Evolutionary conservation across 805 yeast species (phyloP), one percentile per base, ranked within the genome.

Genomic region (Cyberlindnera euphorbiae): DNA sequence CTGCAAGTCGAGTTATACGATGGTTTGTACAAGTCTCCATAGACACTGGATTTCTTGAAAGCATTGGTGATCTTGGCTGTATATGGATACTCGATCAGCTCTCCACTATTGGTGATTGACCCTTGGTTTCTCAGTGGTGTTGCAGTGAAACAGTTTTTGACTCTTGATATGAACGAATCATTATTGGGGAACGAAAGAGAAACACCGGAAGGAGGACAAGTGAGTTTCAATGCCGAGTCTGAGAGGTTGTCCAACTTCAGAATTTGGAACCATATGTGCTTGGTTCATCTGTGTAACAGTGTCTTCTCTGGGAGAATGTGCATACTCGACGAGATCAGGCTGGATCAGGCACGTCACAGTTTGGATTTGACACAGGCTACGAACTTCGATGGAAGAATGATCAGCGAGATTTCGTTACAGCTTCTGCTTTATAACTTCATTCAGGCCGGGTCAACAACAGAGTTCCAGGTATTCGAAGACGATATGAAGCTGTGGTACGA

Each of bases 331-430:
- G 78, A 72, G 40, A 62, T 71, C 17, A 62, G 86, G 26, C 55
- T 80, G 29, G 76, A 74, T 39, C 71, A 74, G 40, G 77, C 85
- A 42, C 66, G 77, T 8, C 67, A 75, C 15, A 71, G 81, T 2
- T 59, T 79, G 32, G 74, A 77, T 26, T 57, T 75, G 26, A 65
- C 78, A 5, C 64, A 73, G 24, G 75, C 88, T 3, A 80, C 88
- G 6, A 81, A 82, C 50, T 84, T 83, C 54, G 95, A 84, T 53
- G 86, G 84, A n/a, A 60, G 93, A 40, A 81, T 84, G 76, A 79
- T 82, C 7, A 79, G 87, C 27, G 94, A 84, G 56, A 75, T 82
- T 33, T 72, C 78, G 14, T 65, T 82, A 9, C 75, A 79, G 36
- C 55, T 73, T 13, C 66, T 76, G 10, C 65, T 79, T 0, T 81